These are phyloP conservation scores for Bruguiera parviflora DNA, from an alignment of 345 rosid species.

Conservation along the genomic window DNA sequence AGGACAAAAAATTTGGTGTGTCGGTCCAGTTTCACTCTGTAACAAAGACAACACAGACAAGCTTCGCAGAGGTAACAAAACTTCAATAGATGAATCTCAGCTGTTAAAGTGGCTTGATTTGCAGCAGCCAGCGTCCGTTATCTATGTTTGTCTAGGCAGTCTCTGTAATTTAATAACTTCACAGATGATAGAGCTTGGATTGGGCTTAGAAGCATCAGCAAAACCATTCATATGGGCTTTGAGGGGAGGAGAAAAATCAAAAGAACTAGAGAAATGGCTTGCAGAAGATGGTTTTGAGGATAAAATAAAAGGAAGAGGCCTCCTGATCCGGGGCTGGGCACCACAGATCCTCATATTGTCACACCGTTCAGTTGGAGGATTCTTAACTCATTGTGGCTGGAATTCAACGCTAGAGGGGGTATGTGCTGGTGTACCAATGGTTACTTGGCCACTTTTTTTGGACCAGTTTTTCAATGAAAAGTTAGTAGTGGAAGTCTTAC, in stretches of 20 bases:
- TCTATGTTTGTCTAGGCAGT: slow-evolving; percentile 18
- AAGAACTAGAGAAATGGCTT: slow-evolving; percentile 2
- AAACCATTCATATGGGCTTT: slow-evolving; percentile 18
- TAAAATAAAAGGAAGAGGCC: slow-evolving; percentile 12
- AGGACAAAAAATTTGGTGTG: slow-evolving; percentile 14
- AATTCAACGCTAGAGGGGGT: slow-evolving; percentile 15
- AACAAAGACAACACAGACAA: slow-evolving; percentile 12
- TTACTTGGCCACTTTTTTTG: slow-evolving; percentile 18
- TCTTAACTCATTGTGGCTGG: slow-evolving; percentile 2
- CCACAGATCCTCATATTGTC: slow-evolving; percentile 11
- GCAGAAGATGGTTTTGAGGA: slow-evolving; percentile 9
- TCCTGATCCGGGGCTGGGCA: slow-evolving; percentile 19
- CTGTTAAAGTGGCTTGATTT: slow-evolving; percentile 12
- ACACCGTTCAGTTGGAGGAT: slow-evolving; percentile 12
- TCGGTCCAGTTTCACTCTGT: slow-evolving; percentile 16
- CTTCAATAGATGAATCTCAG: not conserved
- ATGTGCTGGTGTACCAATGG: slow-evolving; percentile 6
- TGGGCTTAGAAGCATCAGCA: slow-evolving; percentile 15
- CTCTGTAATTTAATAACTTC: slow-evolving; percentile 11
- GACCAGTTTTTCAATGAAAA: slow-evolving; percentile 20
- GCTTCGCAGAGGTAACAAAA: slow-evolving; percentile 10
- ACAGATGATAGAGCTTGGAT: slow-evolving; percentile 13
- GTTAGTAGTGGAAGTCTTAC: slow-evolving; percentile 8
- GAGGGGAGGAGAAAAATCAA: slow-evolving; percentile 1
- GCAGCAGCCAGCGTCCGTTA: slow-evolving; percentile 1